phyloP scores from a whole-genome alignment of 1,284 basidiomycete genomes.

The Ustilago sp. region DNA sequence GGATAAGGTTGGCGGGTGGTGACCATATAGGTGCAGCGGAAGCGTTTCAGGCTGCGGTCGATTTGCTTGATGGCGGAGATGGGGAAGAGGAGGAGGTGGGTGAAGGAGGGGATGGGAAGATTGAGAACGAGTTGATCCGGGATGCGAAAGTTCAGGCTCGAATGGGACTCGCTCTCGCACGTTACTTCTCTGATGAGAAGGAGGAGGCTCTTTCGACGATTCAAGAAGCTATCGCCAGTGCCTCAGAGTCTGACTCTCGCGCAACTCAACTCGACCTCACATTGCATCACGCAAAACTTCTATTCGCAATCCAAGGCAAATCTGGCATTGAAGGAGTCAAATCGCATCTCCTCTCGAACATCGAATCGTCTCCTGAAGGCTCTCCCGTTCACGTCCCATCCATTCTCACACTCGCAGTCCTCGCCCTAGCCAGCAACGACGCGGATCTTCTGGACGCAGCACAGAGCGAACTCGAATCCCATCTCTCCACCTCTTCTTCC shows the following conservation, averaged over 20 bases:
- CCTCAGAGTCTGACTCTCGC: background rate
- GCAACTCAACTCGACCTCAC: constrained; percentile 12
- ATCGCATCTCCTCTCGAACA: constrained; percentile 22
- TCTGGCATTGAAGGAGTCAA: constrained; percentile 25
- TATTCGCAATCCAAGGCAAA: constrained; percentile 12
- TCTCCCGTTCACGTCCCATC: constrained; percentile 75
- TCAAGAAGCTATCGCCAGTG: constrained; percentile 12
- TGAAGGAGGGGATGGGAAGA: constrained; percentile 15
- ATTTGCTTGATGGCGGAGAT: constrained; percentile 74
- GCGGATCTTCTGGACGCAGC: constrained; percentile 86
- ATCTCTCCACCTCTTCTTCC: background rate
- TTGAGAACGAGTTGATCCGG: background rate
- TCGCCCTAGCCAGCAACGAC: constrained; percentile 84
- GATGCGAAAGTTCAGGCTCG: constrained; percentile 22
- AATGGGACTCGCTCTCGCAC: constrained; percentile 38
- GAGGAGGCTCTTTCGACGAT: constrained; percentile 21
- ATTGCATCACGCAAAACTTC: constrained; percentile 30
- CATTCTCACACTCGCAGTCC: constrained; percentile 84
- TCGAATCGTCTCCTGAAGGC: constrained; percentile 5
- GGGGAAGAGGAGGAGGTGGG: constrained; percentile 68
- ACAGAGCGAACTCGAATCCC: constrained; percentile 78
- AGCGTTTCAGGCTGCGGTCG: constrained; percentile 80
- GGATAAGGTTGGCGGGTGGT: constrained; percentile 77
- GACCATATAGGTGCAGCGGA: constrained; percentile 77
- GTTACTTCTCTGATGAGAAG: constrained; percentile 17